Base-by-base conservation (phyloP, 2,329 filamentous ascomycete genomes). In the Penicillium decumbens region DNA sequence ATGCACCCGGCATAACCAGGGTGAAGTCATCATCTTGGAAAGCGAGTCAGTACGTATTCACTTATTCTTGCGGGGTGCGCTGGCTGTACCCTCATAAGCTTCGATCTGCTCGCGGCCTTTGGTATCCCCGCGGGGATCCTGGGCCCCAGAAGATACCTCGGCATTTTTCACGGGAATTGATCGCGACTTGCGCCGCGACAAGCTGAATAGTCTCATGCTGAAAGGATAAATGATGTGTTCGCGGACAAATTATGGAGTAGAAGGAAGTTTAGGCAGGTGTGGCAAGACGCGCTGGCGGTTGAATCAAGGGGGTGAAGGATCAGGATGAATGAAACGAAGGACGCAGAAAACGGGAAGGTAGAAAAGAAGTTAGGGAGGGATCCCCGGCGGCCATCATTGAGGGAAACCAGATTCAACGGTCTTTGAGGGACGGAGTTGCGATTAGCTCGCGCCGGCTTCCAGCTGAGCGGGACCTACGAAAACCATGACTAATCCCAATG, bases 341-440 rank as follows among this genome's bases (percentile, higher is more conserved):
- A 35, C 39, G 12, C 24, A 10, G n/a, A 12, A 12, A 40, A 20
- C 12, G 27, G 27, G 18, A 20, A 9, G 13, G 7, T 38, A 25
- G 20, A 42, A 29, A 40, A 37, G 37, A 10, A 15, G 9, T 20
- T 6, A 27, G 18, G 10, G n/a, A 40, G 28, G 32, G 9, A 23
- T 37, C 13, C 39, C 47, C 40, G 50, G 45, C 30, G 28, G 47
- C 56, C 56, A 58, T 58, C 43, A 48, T 55, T 58, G 45, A 51
- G 41, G 40, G 42, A 28, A 42, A 39, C 48, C 47, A 40, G 40
- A 40, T 41, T 47, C 37, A 24, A 37, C 33, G 33, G 40, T 41
- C 35, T 39, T 44, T 37, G 43, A 49, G 39, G 35, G 12, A 40
- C 50, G 38, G 39, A 45, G 42, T 48, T 49, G 30, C 15, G 27